phyloP scores from a whole-genome alignment of 2,329 filamentous ascomycete genomes.

The Teratosphaeria nubilosa region DNA sequence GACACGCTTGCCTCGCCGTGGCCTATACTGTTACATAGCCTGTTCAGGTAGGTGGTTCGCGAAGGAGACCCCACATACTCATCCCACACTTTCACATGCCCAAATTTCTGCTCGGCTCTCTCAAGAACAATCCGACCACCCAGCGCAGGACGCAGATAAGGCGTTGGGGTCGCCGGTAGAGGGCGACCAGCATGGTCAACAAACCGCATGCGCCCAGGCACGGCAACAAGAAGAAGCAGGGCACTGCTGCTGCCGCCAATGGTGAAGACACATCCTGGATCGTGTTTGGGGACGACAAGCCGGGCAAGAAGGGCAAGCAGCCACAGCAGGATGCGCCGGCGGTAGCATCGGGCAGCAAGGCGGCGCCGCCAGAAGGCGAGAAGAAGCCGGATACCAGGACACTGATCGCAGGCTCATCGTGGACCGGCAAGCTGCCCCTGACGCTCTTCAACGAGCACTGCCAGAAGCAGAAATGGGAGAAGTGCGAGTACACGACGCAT shows the following conservation, averaged over 20 bases:
- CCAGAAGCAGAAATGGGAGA: slow-evolving; percentile 91
- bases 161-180: background rate
- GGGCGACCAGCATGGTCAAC: slow-evolving; percentile 32
- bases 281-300: slow-evolving; percentile 35
- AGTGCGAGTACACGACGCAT: slow-evolving; percentile 74
- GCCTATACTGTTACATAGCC: background rate
- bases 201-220: slow-evolving; percentile 39
- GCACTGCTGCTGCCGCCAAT: slow-evolving; percentile 23
- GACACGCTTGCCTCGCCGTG: background rate
- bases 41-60: background rate
- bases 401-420: slow-evolving; percentile 85
- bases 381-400: slow-evolving; percentile 57
- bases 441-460: slow-evolving; percentile 91
- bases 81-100: background rate
- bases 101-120: background rate
- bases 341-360: slow-evolving; percentile 13
- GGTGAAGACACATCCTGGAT: slow-evolving; percentile 41
- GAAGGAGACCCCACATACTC: background rate
- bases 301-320: slow-evolving; percentile 35
- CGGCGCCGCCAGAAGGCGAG: slow-evolving; percentile 25
- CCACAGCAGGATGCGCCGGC: slow-evolving; percentile 9
- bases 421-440: slow-evolving; percentile 93
- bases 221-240: slow-evolving; percentile 29
- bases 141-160: background rate
- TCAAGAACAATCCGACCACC: background rate